Conservation (phyloP, 306 rosid species). For the Cicer chorassanicum region DNA sequence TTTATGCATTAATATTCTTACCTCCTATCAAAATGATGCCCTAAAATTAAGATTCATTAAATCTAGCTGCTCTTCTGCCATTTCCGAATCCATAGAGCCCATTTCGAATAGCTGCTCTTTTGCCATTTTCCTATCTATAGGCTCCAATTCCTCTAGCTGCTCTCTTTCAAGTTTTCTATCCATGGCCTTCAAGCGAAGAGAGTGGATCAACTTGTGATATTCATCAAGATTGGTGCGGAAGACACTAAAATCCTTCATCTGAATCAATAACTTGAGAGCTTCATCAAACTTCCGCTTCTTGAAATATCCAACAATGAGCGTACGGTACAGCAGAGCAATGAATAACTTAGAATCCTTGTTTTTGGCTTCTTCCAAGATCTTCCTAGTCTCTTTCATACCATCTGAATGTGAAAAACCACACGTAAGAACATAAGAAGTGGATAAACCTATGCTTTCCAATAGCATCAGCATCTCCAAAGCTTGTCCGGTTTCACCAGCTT, state of each 20-base stretch:
- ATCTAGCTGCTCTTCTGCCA: background rate
- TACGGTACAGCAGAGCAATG: background rate
- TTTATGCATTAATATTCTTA: too few species aligned
- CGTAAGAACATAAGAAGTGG: background rate
- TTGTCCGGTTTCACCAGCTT: background rate
- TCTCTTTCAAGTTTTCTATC: background rate
- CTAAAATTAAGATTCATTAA: background rate
- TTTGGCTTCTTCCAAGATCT: background rate
- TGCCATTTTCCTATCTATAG: background rate
- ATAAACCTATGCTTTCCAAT: background rate
- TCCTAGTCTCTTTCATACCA: background rate
- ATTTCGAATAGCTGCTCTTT: background rate
- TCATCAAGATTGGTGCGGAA: background rate
- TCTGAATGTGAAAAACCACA: background rate
- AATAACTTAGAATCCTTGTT: background rate
- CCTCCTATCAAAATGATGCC: too few species aligned
- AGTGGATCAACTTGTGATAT: background rate
- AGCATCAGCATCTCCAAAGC: constrained; percentile 6
- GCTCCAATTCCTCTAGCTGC: background rate
- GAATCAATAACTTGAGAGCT: background rate
- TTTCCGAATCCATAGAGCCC: background rate
- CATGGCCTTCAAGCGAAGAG: background rate
- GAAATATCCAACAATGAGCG: background rate
- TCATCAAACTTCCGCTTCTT: background rate
- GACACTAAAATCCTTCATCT: background rate